Percentiles rank a stretch among this genome's conserved stretches.
Evolutionary conservation across 1,284 basidiomycete genomes (phyloP).

Genomic region (Apiotrichum sp.): DNA sequence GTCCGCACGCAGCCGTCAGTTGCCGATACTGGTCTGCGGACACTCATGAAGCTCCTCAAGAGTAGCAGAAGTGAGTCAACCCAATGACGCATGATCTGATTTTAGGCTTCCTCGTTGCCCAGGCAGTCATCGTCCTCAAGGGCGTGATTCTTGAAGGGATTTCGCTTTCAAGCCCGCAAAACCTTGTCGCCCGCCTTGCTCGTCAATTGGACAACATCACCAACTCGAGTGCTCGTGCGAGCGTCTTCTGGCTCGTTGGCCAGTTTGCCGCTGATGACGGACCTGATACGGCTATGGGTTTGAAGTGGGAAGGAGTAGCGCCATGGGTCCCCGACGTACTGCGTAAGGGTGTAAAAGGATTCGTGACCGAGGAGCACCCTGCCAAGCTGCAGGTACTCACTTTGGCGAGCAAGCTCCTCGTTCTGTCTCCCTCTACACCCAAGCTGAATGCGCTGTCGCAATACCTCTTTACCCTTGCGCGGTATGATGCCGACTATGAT

Average conservation of each 20-base stretch:
- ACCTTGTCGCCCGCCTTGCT: slow-evolving; percentile 68
- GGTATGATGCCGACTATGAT: slow-evolving; percentile 80
- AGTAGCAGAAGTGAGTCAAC: slow-evolving; percentile 55
- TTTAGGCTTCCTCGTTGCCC: slow-evolving; percentile 55
- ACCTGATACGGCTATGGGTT: slow-evolving; percentile 16
- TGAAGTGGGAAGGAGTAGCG: slow-evolving; percentile 50
- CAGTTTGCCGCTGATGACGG: slow-evolving; percentile 58
- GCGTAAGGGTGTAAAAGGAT: slow-evolving; percentile 66
- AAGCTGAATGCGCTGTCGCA: slow-evolving; percentile 53
- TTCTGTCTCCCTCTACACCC: slow-evolving; percentile 58
- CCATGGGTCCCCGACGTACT: slow-evolving; percentile 80
- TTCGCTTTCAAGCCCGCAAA: slow-evolving; percentile 46
- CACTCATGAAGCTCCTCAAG: slow-evolving; percentile 67
- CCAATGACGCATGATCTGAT: not conserved
- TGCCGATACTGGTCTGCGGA: slow-evolving; percentile 62
- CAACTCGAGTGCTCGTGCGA: slow-evolving; percentile 71
- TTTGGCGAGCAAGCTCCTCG: slow-evolving; percentile 73
- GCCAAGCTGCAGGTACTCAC: slow-evolving; percentile 75
- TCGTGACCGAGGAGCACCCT: slow-evolving; percentile 56
- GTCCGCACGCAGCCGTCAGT: slow-evolving; percentile 63
- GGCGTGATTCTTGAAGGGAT: slow-evolving; percentile 59
- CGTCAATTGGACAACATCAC: slow-evolving; percentile 67
- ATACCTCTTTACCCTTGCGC: slow-evolving; percentile 75
- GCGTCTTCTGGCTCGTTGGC: slow-evolving; percentile 83
- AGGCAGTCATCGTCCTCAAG: slow-evolving; percentile 76